Conservation (phyloP, 495 filamentous ascomycete species). For the Baudoinia panamericana region DNA sequence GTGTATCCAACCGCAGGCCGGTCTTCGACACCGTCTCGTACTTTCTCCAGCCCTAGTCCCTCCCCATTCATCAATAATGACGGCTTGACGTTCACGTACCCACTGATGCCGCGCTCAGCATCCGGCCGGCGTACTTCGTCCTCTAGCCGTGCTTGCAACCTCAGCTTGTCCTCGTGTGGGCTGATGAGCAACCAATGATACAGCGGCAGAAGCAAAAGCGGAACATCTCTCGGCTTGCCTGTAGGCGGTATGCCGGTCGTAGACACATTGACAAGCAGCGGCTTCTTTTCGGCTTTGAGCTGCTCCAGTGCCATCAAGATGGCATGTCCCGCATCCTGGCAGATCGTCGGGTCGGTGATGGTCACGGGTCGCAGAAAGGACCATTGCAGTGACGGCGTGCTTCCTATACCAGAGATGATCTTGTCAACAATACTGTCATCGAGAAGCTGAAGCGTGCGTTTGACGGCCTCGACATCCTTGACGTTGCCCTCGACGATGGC, state of each 20-base stretch:
- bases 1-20: conserved; percentile 25
- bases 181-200: conserved; percentile 38
- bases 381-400: conserved; percentile 18
- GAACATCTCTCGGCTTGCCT: conserved; percentile 38
- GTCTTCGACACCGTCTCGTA: conserved; percentile 18
- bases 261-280: conserved; percentile 38
- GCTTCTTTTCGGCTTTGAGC: conserved; percentile 22
- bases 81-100: conserved; percentile 8
- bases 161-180: conserved; percentile 46
- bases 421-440: conserved; percentile 21
- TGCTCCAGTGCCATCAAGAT: conserved; percentile 34
- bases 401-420: conserved; percentile 28
- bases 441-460: conserved; percentile 15
- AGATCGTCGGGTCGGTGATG: conserved; percentile 45
- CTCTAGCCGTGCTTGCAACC: conserved; percentile 40
- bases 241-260: conserved; percentile 39
- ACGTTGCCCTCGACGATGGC: conserved; percentile 27
- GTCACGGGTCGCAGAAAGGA: conserved; percentile 25
- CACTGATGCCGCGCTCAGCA: conserved; percentile 22
- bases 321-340: conserved; percentile 36
- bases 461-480: conserved; percentile 22
- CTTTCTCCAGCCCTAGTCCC: conserved; percentile 18
- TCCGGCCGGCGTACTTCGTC: conserved; percentile 30
- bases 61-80: conserved; percentile 20
- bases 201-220: conserved; percentile 36